A percentile compares a stretch with the other conserved stretches of the same genome.
Evolutionary conservation across 441 rosid genomes (phyloP).

Genomic region (Raphanus hybrid): DNA sequence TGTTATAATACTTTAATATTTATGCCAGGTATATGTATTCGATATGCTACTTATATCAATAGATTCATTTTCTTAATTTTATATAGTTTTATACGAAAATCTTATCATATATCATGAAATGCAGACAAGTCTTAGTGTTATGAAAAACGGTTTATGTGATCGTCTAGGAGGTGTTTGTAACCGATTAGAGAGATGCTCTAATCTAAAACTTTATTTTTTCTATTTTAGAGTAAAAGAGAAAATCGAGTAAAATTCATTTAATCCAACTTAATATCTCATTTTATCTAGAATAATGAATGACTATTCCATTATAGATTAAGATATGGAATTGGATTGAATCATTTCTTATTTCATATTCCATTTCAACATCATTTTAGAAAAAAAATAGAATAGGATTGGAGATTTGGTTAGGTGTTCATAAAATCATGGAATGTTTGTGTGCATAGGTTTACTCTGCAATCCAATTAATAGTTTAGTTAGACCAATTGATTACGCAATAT

Average conservation of each 20-base stretch:
- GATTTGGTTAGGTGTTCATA: background rate
- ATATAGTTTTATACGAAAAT: background rate
- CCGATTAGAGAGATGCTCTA: background rate
- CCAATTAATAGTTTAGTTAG: background rate
- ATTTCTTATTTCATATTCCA: too few species aligned
- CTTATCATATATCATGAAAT: background rate
- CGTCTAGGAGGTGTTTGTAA: background rate
- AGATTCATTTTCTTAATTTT: background rate
- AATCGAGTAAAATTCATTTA: too few species aligned
- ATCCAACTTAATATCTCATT: too few species aligned
- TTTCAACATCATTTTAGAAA: too few species aligned
- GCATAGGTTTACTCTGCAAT: background rate
- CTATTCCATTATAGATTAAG: too few species aligned
- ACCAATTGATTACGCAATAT: background rate
- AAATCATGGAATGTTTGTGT: background rate
- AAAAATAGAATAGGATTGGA: too few species aligned
- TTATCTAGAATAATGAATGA: too few species aligned
- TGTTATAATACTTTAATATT: background rate
- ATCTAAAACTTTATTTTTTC: too few species aligned
- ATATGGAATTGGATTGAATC: too few species aligned
- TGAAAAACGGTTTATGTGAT: background rate
- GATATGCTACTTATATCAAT: background rate
- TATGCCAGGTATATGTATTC: background rate
- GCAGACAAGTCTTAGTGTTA: background rate
- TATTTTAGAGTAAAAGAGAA: too few species aligned